These are phyloP conservation scores for Penicillium sclerotiorum DNA, from an alignment of 2,329 filamentous ascomycete species.

Conservation along the genomic window DNA sequence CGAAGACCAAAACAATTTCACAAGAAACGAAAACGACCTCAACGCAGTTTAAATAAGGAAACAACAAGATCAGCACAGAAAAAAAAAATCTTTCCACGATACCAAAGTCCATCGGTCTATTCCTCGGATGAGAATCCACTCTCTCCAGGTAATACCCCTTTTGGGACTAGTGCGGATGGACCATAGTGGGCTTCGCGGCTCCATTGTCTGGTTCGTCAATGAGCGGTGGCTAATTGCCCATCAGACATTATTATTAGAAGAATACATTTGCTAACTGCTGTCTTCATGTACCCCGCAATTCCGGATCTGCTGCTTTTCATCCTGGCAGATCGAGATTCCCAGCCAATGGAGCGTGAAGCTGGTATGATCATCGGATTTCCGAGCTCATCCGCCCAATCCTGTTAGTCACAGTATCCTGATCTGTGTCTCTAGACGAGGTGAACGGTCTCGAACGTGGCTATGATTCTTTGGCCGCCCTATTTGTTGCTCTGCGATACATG, in stretches of 20 bases:
- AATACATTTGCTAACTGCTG: constrained; percentile 21
- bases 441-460: too few species aligned
- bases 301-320: not conserved
- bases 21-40: not conserved
- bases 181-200: constrained; percentile 1
- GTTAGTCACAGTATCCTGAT: too few species aligned
- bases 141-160: constrained; percentile 26
- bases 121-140: constrained; percentile 2
- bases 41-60: constrained; percentile 3
- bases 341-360: too few species aligned
- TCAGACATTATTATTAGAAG: constrained; percentile 12
- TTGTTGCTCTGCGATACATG: too few species aligned
- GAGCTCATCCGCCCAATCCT: too few species aligned
- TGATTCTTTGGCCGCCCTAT: too few species aligned
- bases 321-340: too few species aligned
- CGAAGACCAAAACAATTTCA: not conserved
- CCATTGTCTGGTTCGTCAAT: constrained; percentile 20
- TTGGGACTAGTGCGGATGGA: constrained; percentile 23
- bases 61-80: not conserved
- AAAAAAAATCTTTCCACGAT: constrained; percentile 8
- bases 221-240: not conserved
- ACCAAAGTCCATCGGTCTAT: constrained; percentile 1
- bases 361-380: too few species aligned
- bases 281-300: constrained; percentile 8
- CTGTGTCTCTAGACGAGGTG: too few species aligned